Percentiles rank a stretch among this genome's conserved stretches.
These are phyloP conservation scores for Solanum stenotomum DNA, from an alignment of 257 asterid species.

Conservation along the genomic window DNA sequence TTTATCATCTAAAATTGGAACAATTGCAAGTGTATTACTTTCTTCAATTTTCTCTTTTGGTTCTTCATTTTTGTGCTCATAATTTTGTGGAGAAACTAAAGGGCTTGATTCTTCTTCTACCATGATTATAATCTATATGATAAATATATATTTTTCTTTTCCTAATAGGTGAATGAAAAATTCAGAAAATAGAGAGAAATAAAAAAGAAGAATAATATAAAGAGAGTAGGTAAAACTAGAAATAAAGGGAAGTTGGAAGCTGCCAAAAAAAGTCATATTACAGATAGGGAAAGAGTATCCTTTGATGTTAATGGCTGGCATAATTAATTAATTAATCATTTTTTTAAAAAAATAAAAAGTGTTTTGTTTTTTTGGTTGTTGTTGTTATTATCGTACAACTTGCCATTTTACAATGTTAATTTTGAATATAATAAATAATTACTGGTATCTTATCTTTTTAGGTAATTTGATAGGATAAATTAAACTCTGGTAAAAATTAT, in stretches of 20 bases:
- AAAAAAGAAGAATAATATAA: neutral
- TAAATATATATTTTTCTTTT: neutral
- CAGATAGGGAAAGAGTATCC: neutral
- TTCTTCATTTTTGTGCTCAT: neutral
- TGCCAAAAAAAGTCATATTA: neutral
- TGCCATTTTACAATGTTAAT: neutral
- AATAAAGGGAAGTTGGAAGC: conserved; percentile 2
- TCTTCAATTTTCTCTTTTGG: neutral
- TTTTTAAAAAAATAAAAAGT: neutral
- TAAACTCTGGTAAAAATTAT: neutral
- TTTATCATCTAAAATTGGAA: neutral
- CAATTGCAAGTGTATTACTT: conserved; percentile 1
- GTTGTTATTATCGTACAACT: neutral
- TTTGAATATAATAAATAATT: neutral
- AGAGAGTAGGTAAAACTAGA: neutral
- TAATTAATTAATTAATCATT: neutral
- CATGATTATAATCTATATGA: neutral
- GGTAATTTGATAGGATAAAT: neutral
- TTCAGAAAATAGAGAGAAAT: neutral
- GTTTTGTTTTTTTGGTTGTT: neutral
- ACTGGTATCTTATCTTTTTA: neutral
- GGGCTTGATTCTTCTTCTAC: conserved; percentile 10
- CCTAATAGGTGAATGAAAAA: neutral
- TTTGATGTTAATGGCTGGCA: neutral
- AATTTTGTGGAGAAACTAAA: neutral